Base-by-base conservation (phyloP, 2,329 filamentous ascomycete species). In the Mariannaea elegans region DNA sequence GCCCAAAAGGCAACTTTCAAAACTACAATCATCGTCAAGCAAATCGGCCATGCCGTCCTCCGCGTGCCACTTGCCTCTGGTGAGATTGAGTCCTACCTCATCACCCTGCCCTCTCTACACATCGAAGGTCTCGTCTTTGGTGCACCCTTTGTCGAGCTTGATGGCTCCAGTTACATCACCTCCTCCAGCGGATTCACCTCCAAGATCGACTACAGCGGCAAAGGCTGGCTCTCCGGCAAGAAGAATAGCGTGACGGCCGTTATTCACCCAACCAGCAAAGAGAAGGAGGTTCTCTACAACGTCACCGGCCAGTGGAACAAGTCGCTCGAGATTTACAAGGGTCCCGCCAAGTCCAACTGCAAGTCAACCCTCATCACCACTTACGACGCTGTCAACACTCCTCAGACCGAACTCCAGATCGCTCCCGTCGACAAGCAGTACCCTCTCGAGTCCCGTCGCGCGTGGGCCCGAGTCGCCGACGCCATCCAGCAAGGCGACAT, bases 1-100 rank as follows among this genome's bases (percentile, higher is more conserved):
- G 94, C 92, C 14, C 95, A 98, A 75, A 98, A 97, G 77, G 94
- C 94, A 4, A 96, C 93, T 14, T 97, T 99, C 78, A 92, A 91
- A 63, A 90, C 90, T 68, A 97, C 94, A 42, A 97, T 98, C 76
- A 91, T 94, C 72, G 90, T 99, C 73, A 97, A 96, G 83, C 93
- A 97, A 80, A 90, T 96, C 68, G 94, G 94, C 32, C 94, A 97
- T 73, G 94, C 94, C 38, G 81, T 96, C 31, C 84, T 94, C 64
- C 91, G 92, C 48, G 80, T 97, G 59, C 90, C 91, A 10, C 65
- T 78, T 31, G 63, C 71, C 8, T 69, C 70, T 10, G 72, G 72
- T 18, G 74, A 79, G 27, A 77, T 77, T 23, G 92, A 95, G 74
- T 88, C 86, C 66, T 96, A 96, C 80, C 84, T 97, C 64, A 97